Conservation (phyloP, 129 eudicot genomes). For the Rutidosis leptorrhynchoides region DNA sequence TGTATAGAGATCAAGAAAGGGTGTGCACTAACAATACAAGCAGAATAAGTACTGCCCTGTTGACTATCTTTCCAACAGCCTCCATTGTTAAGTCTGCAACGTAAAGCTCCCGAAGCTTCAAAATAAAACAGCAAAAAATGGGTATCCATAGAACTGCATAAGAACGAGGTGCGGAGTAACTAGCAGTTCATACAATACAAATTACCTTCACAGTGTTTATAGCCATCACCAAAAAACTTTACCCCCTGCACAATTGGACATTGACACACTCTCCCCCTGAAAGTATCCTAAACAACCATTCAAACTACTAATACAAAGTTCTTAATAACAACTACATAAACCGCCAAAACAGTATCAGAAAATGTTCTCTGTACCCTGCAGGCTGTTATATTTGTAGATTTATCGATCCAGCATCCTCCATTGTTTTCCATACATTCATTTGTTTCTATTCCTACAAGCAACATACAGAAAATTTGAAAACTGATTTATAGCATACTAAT, state of each 20-base stretch:
- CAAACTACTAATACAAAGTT: background rate
- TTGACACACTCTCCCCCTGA: conserved; percentile 87
- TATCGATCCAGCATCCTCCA: conserved; percentile 98
- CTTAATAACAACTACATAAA: background rate
- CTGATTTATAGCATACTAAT: background rate
- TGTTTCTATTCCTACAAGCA: conserved; percentile 66
- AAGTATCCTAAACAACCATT: conserved; percentile 62
- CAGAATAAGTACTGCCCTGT: conserved; percentile 34
- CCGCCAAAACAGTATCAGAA: background rate
- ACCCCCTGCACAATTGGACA: conserved; percentile 88
- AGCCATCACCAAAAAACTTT: conserved; percentile 84
- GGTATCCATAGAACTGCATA: background rate
- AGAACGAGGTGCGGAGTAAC: background rate
- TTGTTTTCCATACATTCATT: conserved; percentile 87
- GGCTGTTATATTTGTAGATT: conserved; percentile 70
- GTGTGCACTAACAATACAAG: conserved; percentile 37
- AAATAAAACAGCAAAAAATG: conserved; percentile 10
- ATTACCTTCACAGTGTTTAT: conserved; percentile 86
- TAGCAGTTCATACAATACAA: background rate
- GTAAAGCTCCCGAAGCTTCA: conserved; percentile 80
- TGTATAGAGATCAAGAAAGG: background rate
- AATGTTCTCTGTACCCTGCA: conserved; percentile 60
- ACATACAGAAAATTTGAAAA: conserved; percentile 3
- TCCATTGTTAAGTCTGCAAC: conserved; percentile 54
- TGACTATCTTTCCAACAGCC: conserved; percentile 45